Percentiles rank a stretch among this genome's conserved stretches.
Conservation (phyloP, 1,139 yeast genomes). For the Eremothecium cymbalariae region DNA sequence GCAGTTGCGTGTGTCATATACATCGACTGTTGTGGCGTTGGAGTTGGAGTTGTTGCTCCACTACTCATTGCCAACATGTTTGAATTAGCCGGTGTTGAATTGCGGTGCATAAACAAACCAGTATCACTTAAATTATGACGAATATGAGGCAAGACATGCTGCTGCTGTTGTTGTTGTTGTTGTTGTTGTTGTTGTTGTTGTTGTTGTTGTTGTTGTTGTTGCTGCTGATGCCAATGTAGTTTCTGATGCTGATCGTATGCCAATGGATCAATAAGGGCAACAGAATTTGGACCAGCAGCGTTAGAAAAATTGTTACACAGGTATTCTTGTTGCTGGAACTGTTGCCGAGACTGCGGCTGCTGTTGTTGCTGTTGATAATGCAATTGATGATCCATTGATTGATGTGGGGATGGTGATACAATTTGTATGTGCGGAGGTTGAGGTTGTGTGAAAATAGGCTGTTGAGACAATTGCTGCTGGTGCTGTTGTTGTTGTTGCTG, state of each 20-base stretch:
- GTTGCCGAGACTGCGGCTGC: slow-evolving; percentile 17
- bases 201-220: slow-evolving; percentile 6
- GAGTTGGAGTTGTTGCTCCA: background rate
- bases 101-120: slow-evolving; percentile 2
- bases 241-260: slow-evolving; percentile 3
- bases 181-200: slow-evolving; percentile 5
- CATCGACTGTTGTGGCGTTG: slow-evolving; percentile 1
- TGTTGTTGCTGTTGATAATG: slow-evolving; percentile 11
- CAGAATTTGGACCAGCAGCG: slow-evolving; percentile 6
- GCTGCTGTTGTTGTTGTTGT: slow-evolving; percentile 7
- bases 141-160: slow-evolving; percentile 2
- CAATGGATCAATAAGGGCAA: background rate
- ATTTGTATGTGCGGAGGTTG: slow-evolving; percentile 1
- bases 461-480: slow-evolving; percentile 11
- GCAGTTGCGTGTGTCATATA: slow-evolving; percentile 1
- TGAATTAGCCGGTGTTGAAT: background rate
- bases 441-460: slow-evolving; percentile 10
- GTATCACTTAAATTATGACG: background rate
- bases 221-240: slow-evolving; percentile 3
- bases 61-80: background rate
- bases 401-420: slow-evolving; percentile 10
- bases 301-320: slow-evolving; percentile 11
- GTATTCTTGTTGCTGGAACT: slow-evolving; percentile 9
- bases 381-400: slow-evolving; percentile 10
- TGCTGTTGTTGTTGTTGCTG: slow-evolving; percentile 2